Evolutionary conservation across 1,139 yeast species (phyloP), one percentile per base, ranked within the genome.

Genomic region (Taphrina confusa): DNA sequence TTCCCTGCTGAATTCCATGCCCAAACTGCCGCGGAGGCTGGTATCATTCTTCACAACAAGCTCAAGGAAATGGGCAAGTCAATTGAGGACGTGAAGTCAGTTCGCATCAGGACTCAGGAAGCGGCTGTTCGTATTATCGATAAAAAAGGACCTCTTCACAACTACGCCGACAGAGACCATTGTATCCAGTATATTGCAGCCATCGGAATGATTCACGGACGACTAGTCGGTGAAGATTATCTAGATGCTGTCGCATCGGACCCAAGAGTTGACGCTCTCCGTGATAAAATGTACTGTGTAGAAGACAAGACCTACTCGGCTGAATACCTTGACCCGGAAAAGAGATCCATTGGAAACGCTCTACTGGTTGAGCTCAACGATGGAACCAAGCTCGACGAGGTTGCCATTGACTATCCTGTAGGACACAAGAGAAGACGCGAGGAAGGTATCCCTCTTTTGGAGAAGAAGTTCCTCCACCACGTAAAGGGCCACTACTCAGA

Each of bases 1-100:
- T 81, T 77, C 75, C 84, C 84, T n/a, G 85, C 85, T 23, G 85
- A 81, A 69, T 81, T 81, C 72, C 85, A 81, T 68, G 83, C 84
- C n/a, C 85, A 81, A 70, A 80, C 84, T 37, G 84, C 84, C 12
- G 84, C 77, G 30, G 85, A 81, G 68, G 82, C 82, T 39, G 80
- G 84, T 39, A 68, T 81, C 71, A 76, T 74, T 22, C 73, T 78
- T 18, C 74, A 78, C 67, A 65, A 69, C 54, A 67, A 70, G 59
- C 72, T 81, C 65, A 67, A 70, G 57, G 69, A 68, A 8, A 64
- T 72, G 61, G 82, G 82, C 20, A 75, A 76, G 69, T 68, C 79
- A 11, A 70, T 74, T 61, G 77, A 76, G 57, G 83, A 81, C 66
- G 80, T 81, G 67, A 75, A 76, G 67, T 72, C 74, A 27, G 71